These are phyloP conservation scores for Tieghemostelium lacteum DNA, from an alignment of 78 protist genomes.

Conservation along the genomic window DNA sequence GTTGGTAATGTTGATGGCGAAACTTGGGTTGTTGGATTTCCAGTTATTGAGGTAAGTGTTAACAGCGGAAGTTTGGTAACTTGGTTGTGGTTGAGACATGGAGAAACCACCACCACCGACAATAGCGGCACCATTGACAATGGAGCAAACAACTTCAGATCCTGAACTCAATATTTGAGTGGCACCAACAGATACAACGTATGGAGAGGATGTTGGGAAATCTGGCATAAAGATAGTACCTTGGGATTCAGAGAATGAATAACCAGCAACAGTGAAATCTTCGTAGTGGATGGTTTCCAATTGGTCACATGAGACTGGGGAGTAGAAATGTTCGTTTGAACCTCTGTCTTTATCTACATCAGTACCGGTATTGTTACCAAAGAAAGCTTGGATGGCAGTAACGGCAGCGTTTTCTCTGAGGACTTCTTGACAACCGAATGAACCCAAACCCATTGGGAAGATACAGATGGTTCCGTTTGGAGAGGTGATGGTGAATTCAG, in stretches of 20 bases:
- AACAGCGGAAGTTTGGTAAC: slow-evolving; percentile 65
- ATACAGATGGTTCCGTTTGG: slow-evolving; percentile 56
- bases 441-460: slow-evolving; percentile 72
- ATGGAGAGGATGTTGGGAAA: slow-evolving; percentile 82
- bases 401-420: neutral
- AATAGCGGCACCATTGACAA: slow-evolving; percentile 49
- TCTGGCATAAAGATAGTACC: slow-evolving; percentile 75
- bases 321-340: slow-evolving; percentile 47
- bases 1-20: slow-evolving; percentile 55
- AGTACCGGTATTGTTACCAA: slow-evolving; percentile 1
- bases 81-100: slow-evolving; percentile 66
- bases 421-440: slow-evolving; percentile 2
- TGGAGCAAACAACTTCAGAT: slow-evolving; percentile 50
- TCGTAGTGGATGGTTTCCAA: neutral
- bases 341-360: slow-evolving; percentile 23
- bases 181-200: slow-evolving; percentile 70
- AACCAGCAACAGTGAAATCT: slow-evolving; percentile 38
- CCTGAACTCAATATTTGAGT: slow-evolving; percentile 8
- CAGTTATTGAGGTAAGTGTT: neutral
- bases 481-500: slow-evolving; percentile 26
- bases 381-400: slow-evolving; percentile 21
- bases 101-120: slow-evolving; percentile 81
- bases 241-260: neutral
- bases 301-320: slow-evolving; percentile 16
- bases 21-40: neutral